Evolutionary conservation across 192 early-diverging fungal genomes (phyloP).

Genomic region (Anaeromyces robustus): DNA sequence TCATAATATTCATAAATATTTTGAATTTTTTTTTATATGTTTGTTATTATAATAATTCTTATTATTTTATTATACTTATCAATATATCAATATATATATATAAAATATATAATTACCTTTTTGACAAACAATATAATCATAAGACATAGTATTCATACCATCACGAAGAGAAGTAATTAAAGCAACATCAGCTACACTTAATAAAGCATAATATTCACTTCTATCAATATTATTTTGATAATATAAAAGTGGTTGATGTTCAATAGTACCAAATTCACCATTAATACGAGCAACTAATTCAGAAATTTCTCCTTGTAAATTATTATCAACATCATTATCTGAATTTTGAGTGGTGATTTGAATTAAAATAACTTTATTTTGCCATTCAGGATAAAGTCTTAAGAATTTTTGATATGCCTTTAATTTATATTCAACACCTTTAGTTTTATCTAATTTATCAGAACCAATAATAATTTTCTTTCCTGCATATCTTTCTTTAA

Average conservation of each 20-base stretch:
- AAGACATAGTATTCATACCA: conserved; percentile 93
- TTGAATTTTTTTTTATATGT: no score
- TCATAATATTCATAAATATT: no score
- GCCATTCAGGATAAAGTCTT: conserved; percentile 78
- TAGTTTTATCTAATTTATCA: conserved; percentile 85
- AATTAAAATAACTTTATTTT: conserved; percentile 79
- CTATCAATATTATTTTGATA: conserved; percentile 71
- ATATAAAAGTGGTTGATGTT: conserved; percentile 82
- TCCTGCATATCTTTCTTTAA: conserved; percentile 66
- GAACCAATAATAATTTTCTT: conserved; percentile 91
- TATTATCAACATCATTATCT: conserved; percentile 17
- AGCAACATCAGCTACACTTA: conserved; percentile 79
- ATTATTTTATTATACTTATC: no score
- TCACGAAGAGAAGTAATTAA: conserved; percentile 85
- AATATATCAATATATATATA: no score
- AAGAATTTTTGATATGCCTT: conserved; percentile 88
- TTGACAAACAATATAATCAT: conserved; percentile 13
- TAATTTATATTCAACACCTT: conserved; percentile 89
- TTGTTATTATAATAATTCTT: no score
- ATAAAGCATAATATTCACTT: conserved; percentile 81
- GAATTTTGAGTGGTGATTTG: conserved; percentile 74
- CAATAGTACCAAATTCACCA: conserved; percentile 81
- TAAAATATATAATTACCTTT: background rate
- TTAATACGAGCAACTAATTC: conserved; percentile 85
- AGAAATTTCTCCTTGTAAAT: conserved; percentile 59